phyloP scores from a whole-genome alignment of 2,329 filamentous ascomycete species.

The Thelonectria olida region DNA sequence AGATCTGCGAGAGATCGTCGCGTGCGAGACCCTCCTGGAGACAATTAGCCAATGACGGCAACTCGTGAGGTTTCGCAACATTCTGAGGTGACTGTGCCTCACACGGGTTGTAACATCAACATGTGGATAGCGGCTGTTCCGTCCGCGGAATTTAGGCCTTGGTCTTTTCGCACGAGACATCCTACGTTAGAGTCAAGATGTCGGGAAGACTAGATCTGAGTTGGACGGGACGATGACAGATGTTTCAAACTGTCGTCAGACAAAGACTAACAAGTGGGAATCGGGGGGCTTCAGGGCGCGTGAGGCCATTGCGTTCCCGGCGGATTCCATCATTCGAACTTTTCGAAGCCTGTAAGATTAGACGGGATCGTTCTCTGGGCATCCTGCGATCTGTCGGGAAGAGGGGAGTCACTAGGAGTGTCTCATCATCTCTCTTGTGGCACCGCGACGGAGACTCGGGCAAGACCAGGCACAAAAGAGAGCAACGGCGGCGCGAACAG shows the following conservation, averaged over 20 bases:
- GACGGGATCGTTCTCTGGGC: neutral
- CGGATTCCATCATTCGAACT: neutral
- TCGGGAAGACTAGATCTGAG: neutral
- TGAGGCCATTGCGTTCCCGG: neutral
- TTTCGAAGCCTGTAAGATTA: neutral
- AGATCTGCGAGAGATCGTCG: conserved; percentile 11
- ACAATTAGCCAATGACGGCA: conserved; percentile 30
- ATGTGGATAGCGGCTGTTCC: conserved; percentile 1
- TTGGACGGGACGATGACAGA: neutral
- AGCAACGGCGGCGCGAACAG: conserved; percentile 11
- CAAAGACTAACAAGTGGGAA: neutral
- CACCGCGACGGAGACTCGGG: too few relatives aligned
- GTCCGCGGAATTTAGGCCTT: conserved; percentile 4
- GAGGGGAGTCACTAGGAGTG: neutral
- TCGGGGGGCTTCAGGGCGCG: too few relatives aligned
- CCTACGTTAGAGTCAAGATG: too few relatives aligned
- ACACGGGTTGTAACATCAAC: too few relatives aligned
- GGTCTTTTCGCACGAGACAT: too few relatives aligned
- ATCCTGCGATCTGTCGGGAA: neutral
- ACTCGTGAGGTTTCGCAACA: conserved; percentile 21
- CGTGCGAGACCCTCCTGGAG: conserved; percentile 12
- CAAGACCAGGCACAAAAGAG: conserved; percentile 1
- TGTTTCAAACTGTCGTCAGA: neutral
- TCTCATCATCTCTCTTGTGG: too few relatives aligned
- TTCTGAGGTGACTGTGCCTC: conserved; percentile 7